These are phyloP conservation scores for Trypanosoma scelopori DNA, from an alignment of 208 protist species.

Conservation along the genomic window DNA sequence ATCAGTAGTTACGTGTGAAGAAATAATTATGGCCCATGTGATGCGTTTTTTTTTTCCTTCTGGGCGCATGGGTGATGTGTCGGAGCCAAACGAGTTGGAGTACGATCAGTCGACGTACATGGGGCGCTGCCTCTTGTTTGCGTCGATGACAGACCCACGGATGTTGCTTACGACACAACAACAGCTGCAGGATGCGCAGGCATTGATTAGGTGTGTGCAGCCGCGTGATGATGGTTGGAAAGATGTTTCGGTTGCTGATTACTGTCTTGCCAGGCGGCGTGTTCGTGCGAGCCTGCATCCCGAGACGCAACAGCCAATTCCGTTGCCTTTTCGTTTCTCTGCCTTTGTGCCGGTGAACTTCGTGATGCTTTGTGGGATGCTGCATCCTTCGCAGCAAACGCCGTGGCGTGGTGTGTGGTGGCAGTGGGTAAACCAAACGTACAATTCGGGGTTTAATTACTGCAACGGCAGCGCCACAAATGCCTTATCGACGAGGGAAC, in stretches of 20 bases:
- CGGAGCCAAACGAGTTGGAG: constrained; percentile 27
- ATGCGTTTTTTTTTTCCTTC: constrained; percentile 12
- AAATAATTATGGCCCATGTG: too few species aligned
- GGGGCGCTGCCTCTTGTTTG: constrained; percentile 40
- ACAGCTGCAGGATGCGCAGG: constrained; percentile 29
- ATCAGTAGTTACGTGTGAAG: not conserved
- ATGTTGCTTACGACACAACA: constrained; percentile 43
- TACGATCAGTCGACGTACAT: constrained; percentile 39
- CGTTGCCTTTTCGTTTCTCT: constrained; percentile 84
- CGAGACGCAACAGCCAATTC: constrained; percentile 70
- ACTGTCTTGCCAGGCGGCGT: constrained; percentile 40
- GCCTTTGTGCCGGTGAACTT: constrained; percentile 90
- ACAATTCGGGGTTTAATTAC: constrained; percentile 92
- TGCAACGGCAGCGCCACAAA: constrained; percentile 85
- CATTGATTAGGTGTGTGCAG: constrained; percentile 35
- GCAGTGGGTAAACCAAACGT: constrained; percentile 91
- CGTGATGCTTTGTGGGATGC: constrained; percentile 76
- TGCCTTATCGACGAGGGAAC: constrained; percentile 48
- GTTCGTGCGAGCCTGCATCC: constrained; percentile 76
- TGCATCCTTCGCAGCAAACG: constrained; percentile 60
- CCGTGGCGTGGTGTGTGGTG: constrained; percentile 69
- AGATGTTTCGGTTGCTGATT: constrained; percentile 33
- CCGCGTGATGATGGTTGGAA: constrained; percentile 29
- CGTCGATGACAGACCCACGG: constrained; percentile 53
- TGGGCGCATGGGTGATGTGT: not conserved